A percentile compares a stretch with the other conserved stretches of the same genome.
Conservation (phyloP, 2,329 filamentous ascomycete genomes). For the Alternaria novae-zelandiae region DNA sequence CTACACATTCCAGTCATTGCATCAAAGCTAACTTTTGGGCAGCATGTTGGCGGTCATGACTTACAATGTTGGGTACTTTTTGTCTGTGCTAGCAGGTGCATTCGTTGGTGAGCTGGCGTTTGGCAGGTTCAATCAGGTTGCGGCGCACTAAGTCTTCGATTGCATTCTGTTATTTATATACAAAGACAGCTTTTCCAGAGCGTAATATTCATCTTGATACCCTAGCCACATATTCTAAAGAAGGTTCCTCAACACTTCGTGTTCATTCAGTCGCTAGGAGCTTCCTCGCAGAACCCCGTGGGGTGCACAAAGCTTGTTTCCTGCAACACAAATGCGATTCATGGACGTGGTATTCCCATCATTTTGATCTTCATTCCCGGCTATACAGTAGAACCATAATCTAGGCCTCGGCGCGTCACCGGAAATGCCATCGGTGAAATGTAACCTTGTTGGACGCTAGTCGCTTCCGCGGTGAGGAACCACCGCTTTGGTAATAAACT, state of each 20-base stretch:
- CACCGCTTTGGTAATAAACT: constrained; percentile 38
- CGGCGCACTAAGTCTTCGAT: constrained; percentile 1
- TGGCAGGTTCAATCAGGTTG: constrained; percentile 66
- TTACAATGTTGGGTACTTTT: constrained; percentile 83
- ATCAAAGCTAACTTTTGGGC: constrained; percentile 24
- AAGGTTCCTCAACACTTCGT: background rate
- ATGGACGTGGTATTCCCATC: constrained; percentile 1
- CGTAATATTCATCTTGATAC: background rate
- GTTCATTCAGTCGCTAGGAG: background rate
- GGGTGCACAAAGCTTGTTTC: background rate
- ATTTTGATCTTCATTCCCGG: background rate
- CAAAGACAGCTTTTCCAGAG: background rate
- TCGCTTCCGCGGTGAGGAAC: constrained; percentile 12
- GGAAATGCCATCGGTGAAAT: constrained; percentile 11
- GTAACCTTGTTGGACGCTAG: constrained; percentile 27
- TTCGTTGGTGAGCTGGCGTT: constrained; percentile 87
- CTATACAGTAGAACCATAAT: background rate
- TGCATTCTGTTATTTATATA: background rate
- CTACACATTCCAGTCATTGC: background rate
- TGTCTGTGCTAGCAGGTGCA: constrained; percentile 76
- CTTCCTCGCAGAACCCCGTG: background rate
- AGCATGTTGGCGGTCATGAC: constrained; percentile 96
- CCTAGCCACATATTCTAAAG: background rate
- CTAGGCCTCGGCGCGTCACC: constrained; percentile 1
- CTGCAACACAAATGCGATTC: background rate